Base-by-base conservation (phyloP, 306 rosid species). In the Pachyrhizus erosus region DNA sequence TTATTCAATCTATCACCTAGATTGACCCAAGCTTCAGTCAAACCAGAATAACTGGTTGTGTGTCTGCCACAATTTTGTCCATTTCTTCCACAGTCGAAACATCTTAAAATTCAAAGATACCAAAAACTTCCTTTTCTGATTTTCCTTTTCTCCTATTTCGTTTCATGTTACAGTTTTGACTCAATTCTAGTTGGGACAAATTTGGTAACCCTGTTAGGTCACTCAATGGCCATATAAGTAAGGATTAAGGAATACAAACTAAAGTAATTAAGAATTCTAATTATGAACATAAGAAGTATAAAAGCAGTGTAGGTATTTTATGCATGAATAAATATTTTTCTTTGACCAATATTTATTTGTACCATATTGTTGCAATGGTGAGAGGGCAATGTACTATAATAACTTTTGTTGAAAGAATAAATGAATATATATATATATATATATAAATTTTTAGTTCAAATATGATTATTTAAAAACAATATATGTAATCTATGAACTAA, bases 11-110 rank as follows among this genome's bases (percentile, higher is more conserved):
- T 37, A 37, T 37, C 31, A 72, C 23, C 18, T 18, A 9, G 15
- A 72, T 82, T 82, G 85, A 74, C 51, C 17, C 42, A 42, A 20
- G 64, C 43, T 26, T 67, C 24, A 23, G 77, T 82, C 86, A 82
- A 76, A 68, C 9, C 42, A 67, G 14, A 55, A 68, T 9, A 54
- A 55, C 54, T 42, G 55, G 54, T 46, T 8, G 5, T 52, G 9
- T 68, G 73, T 68, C 43, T 82, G 37, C 29, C 26, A 37, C 43
- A 33, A 14, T 65, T 75, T 74, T 18, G 51, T 78, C 43, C 57
- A 17, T 70, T 82, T 68, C 49, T n/a, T 26, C 12, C 57, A 45
- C 2, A 39, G 27, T 76, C 7, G 9, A 82, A 69, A 69, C 82
- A 60, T 46, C 51, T 60, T 60, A 6, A 61, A 61, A 70, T 70